Conservation (phyloP, 495 filamentous ascomycete species). For the Viridothelium virens region DNA sequence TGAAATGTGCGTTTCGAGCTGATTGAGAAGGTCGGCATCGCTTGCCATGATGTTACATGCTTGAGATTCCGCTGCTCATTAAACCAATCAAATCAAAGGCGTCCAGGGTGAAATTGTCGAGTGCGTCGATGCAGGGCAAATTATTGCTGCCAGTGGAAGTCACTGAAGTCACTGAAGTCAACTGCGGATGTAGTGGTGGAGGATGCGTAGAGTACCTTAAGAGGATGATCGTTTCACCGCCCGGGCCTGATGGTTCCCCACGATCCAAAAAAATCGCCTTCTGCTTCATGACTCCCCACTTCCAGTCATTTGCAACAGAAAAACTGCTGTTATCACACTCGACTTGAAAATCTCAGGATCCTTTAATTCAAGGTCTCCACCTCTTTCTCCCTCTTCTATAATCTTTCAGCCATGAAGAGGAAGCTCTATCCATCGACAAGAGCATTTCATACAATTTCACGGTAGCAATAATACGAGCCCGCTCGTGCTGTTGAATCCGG, state of each 20-base stretch:
- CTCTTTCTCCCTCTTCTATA: conserved; percentile 3
- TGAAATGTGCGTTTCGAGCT: not conserved
- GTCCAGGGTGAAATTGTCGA: not conserved
- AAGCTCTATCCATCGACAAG: not conserved
- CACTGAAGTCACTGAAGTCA: not conserved
- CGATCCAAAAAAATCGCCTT: conserved; percentile 5
- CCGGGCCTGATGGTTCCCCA: conserved; percentile 3
- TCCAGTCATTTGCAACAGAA: not conserved
- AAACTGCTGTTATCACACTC: not conserved
- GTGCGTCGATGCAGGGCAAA: too few relatives aligned
- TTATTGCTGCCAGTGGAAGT: too few relatives aligned
- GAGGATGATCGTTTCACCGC: not conserved
- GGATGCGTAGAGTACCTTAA: too few relatives aligned
- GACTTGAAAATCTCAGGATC: not conserved
- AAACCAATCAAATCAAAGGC: not conserved
- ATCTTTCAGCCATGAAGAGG: conserved; percentile 7
- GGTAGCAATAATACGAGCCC: conserved; percentile 10
- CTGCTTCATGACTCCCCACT: conserved; percentile 9
- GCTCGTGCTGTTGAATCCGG: not conserved
- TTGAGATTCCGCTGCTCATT: not conserved
- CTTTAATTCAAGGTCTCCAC: not conserved
- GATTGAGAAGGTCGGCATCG: not conserved
- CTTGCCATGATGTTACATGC: not conserved
- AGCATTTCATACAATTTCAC: not conserved
- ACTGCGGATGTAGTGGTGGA: too few relatives aligned